Evolutionary conservation across 495 filamentous ascomycete genomes (phyloP), one percentile per base, ranked within the genome.

Genomic region (Aspergillus wentii): DNA sequence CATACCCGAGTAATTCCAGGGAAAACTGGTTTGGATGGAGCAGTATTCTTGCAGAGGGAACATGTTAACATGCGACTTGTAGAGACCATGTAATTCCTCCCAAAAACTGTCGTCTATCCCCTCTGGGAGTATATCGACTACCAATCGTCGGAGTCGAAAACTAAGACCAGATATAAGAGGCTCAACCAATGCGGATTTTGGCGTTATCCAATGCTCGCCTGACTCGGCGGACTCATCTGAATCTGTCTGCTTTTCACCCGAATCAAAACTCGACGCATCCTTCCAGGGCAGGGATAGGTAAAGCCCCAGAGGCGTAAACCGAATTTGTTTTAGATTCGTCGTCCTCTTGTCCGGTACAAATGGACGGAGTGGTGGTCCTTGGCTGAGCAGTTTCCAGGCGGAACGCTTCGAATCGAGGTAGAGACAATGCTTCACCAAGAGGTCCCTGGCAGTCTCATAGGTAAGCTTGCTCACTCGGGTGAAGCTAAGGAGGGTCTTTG

Each of bases 31-130:
- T 42, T 31, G 13, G 3, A 42, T 39, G 2, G 41, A 50, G 39
- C 38, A 42, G 20, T 62, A 60, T 39, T 58, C 58, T 34, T 62
- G 58, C 2, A 68, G 40, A 28, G 20, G 35, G 9, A 41, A 46
- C 13, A 66, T 42, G 17, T 43, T 26, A n/a, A 18, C 19, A 33
- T 64, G 64, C 1, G 56, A 56, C 3, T 48, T 40, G n/a, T 51
- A 46, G 17, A 61, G 42, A 1, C 45, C 41, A 4, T 26, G 37
- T 4, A 52, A 57, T 18, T 57, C 34, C 8, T 41, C n/a, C n/a
- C n/a, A n/a, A n/a, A n/a, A 18, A 10, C 39, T 21, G 10, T 49
- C 37, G 16, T 56, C 56, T 16, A 46, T 38, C 13, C 44, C 43
- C 33, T 13, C 33, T 18, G 31, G 36, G 35, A 45, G 50, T n/a